Base-by-base conservation (phyloP, 352 stramenopile genomes). In the Phytophthora macrochlamydospora region DNA sequence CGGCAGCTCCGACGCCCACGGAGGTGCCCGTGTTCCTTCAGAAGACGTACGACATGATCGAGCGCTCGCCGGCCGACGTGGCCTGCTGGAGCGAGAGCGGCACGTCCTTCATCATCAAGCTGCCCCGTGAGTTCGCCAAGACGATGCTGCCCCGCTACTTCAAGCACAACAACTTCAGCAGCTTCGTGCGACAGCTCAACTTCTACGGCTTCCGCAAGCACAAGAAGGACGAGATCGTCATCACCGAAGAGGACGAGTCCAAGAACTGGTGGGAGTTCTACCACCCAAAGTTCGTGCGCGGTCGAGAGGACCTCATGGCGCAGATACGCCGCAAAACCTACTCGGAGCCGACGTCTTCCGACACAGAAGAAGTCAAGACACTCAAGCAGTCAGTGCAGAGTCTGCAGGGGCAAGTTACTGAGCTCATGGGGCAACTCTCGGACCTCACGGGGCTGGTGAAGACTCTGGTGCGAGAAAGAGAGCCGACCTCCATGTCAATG, bases 131-230 rank as follows among this genome's bases (percentile, higher is more conserved):
- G 76, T 98, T 98, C 75, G 90, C 92, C 11, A 91, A 91, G 63
- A 83, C 81, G 33, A 94, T 97, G 68, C 85, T 98, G n/a, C 92
- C 92, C 11, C 81, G 85, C 60, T 98, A 97, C 79, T 98, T 98
- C 66, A 98, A 97, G 81, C 92, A 98, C 89, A 97, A 95, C 74
- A 98, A 98, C 71, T 97, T 98, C 64, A 94, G 88, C 60, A 94
- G 81, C 52, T 98, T 98, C 72, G 91, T 98, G 73, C 87, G 92
- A 13, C 92, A 98, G 69, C 82, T 98, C 49, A 98, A 98, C 75
- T 97, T 98, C 59, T 98, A 98, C 66, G 92, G 92, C 49, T 98
- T 98, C 75, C 92, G 91, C 61, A 98, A 98, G 71, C 87, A 95
- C 75, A 96, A 96, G 76, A 92, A 93, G 60, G 88, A 94, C 58